phyloP scores from a whole-genome alignment of 148 eudicot genomes.

The Rhododendron henanense region DNA sequence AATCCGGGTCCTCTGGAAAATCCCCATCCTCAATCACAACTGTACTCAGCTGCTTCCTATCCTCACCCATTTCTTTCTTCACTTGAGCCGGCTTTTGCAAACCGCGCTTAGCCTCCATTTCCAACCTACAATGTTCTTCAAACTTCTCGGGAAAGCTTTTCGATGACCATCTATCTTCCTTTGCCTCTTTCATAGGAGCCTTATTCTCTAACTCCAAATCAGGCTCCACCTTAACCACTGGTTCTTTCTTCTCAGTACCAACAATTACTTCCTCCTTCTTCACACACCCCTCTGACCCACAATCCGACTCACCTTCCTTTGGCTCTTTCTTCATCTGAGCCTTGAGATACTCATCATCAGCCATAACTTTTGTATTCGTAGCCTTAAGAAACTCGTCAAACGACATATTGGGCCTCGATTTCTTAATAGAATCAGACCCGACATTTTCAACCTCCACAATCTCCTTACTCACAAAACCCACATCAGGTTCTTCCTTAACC shows the following conservation, averaged over 20 bases:
- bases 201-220: background rate
- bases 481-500: conserved; percentile 1
- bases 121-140: background rate
- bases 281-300: background rate
- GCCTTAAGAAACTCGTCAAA: conserved; percentile 12
- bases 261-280: conserved; percentile 18
- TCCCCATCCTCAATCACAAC: conserved; percentile 54
- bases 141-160: background rate
- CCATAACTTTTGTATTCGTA: conserved; percentile 3
- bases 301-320: background rate
- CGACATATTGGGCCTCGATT: background rate
- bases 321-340: conserved; percentile 8
- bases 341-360: conserved; percentile 15
- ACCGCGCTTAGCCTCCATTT: background rate
- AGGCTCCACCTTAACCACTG: background rate
- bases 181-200: background rate
- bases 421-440: background rate
- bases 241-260: conserved; percentile 7
- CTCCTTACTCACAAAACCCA: background rate
- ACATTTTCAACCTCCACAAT: background rate
- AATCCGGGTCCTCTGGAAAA: conserved; percentile 47
- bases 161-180: background rate
- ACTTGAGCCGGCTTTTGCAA: conserved; percentile 9
- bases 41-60: conserved; percentile 13
- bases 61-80: conserved; percentile 19